Base-by-base conservation (phyloP, 179 eudicot genomes). In the Vitellaria paradoxa region DNA sequence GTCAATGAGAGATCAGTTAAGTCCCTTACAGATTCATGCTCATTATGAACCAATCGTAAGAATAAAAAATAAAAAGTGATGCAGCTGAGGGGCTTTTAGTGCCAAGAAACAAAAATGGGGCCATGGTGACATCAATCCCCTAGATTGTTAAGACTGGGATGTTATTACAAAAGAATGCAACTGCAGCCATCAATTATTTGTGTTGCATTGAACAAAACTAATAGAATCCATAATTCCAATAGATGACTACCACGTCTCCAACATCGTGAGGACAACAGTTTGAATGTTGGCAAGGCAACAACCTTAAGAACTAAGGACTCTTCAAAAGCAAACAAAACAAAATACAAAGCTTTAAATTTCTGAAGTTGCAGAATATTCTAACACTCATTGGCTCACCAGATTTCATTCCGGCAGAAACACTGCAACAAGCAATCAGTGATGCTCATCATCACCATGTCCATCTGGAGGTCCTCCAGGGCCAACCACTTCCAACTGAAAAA, bases 401-500 rank as follows among this genome's bases (percentile, higher is more conserved):
- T 79, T 67, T 89, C 81, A 84, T 88, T 89, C 87, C 53, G 74
- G 84, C 82, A 78, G 76, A 81, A 82, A 80, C 77, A 78, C 57
- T 49, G 74, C 53, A 81, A 80, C 26, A 79, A 68, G 73, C 81
- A 81, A 85, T 89, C 84, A 87, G 72, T 87, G 91, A 83, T 89
- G 89, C 6, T 84, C 91, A 10, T 91, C 98, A 70, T 90, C 92
- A 45, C 78, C 86, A 74, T 93, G 97, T 69, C 98, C 97, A 76
- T 94, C 93, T 24, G 98, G 97, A 69, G 90, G 92, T 84, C 97
- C 97, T 73, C 99, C 97, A 10, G 91, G 89, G 82, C 99, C 99
- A 74, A 93, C 97, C 70, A 94, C 95, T 86, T 95, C 93, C 90
- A 93, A 85, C 98, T 92, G 91, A 73, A 72, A 77, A 77, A 65